Evolutionary conservation across 345 rosid genomes (phyloP), one percentile per base, ranked within the genome.

Genomic region (Boechera divaricarpa): DNA sequence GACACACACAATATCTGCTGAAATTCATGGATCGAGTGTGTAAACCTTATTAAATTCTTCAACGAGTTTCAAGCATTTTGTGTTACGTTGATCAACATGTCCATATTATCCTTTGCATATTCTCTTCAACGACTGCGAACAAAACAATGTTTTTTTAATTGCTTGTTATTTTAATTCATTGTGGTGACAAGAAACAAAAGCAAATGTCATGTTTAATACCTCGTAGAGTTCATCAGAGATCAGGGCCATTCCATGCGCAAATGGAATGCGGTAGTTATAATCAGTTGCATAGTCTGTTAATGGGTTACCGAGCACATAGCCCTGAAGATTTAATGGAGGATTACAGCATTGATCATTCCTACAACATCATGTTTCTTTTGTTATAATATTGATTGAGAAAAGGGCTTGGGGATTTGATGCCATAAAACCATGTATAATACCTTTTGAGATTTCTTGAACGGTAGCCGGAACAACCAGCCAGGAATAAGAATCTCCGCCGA

Each of bases 221-320:
- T 86, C 83, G 65, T 82, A 81, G 41, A 86, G 92, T 61, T 91
- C 91, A 63, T 91, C 85, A 36, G 97, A 89, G 64, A 91, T 91
- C 10, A 91, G 78, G 41, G 77, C 94, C 91, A 87, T 84, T 58
- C 96, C 91, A 78, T 85, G 81, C 42, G 84, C 86, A 82, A 47
- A 88, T 66, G 86, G 89, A 74, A 88, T 66, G 5, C 24, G 39
- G 4, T 71, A 38, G 78, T 89, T 87, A 11, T 0, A 0, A 59
- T 89, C 94, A 6, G 1, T 7, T 4, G 13, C 2, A 4, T 0
- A 0, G 0, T 79, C 82, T 11, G 94, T 89, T 89, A 1, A 0
- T 0, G 92, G 85, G 74, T 89, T 91, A 13, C 94, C 94, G 6
- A 89, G 83, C n/a, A 89, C 31, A 74, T 83, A 89, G 31, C 93